Base-by-base conservation (phyloP, 2,329 filamentous ascomycete genomes). In the Atkinsonella hypoxylon region DNA sequence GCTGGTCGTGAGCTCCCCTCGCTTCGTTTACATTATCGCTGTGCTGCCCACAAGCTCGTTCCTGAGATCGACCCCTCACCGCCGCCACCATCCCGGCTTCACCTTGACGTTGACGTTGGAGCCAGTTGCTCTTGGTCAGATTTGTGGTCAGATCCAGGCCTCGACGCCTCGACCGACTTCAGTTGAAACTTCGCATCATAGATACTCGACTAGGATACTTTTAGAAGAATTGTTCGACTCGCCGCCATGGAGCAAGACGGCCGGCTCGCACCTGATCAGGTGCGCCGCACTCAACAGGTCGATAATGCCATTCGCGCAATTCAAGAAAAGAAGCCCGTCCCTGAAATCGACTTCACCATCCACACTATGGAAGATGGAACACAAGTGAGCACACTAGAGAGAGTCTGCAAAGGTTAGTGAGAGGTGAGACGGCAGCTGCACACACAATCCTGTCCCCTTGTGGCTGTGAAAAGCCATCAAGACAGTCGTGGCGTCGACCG, bases 321-420 rank as follows among this genome's bases (percentile, higher is more conserved):
- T 64, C 83, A 84, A 68, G 82, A 96, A 62, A 97, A 97, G 84
- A 91, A 87, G 75, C 90, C 91, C 50, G 78, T 94, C 47, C 93
- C 93, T 52, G 91, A 97, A 77, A 97, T 98, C 64, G 93, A 98
- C 75, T 98, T 98, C 69, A 94, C 89, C 51, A 82, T 98, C 64
- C 93, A 98, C 70, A 93, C 87, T 55, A 96, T 97, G 91, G 93
- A 98, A 69, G 93, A 98, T 76, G 89, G 88, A 64, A 83, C 81
- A 49, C 89, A 95, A 73, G 93, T 98, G 66, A 97, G 81, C 81
- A 98, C 93, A 55, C 73, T 86, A 67, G 93, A 98, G 72, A 82
- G 93, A 67, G 93, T 98, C 55, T 95, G 91, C 78, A 98, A 97
- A 89, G 93, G 93, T 97, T 80, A 56, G 70, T 65, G 45, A 36